Evolutionary conservation across 495 filamentous ascomycete species (phyloP).

Genomic region (Terfezia claveryi): DNA sequence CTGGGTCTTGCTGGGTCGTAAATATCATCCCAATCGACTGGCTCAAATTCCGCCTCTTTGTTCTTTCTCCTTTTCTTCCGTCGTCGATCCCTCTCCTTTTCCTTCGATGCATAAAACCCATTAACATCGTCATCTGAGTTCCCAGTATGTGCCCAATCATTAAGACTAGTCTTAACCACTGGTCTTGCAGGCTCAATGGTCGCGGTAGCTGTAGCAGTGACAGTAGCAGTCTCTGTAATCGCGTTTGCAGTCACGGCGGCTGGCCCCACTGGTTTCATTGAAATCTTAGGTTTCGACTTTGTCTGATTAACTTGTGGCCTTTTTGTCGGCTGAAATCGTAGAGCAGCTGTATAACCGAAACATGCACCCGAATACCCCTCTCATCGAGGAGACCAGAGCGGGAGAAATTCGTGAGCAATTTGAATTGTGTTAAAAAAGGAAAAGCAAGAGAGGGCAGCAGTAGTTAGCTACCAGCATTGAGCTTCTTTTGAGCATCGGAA

Average conservation of each 20-base stretch:
- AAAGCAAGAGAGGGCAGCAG: conserved; percentile 17
- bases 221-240: conserved; percentile 2
- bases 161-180: conserved; percentile 41
- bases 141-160: conserved; percentile 57
- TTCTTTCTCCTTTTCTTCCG: conserved; percentile 74
- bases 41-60: conserved; percentile 32
- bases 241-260: conserved; percentile 15
- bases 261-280: conserved; percentile 21
- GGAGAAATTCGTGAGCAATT: conserved; percentile 26
- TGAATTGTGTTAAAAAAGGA: conserved; percentile 17
- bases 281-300: conserved; percentile 43
- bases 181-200: conserved; percentile 6
- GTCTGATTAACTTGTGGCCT: conserved; percentile 45
- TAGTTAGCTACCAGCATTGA: conserved; percentile 47
- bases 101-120: conserved; percentile 30
- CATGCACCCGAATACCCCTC: background rate
- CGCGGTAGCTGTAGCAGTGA: conserved; percentile 8
- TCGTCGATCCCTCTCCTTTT: conserved; percentile 48
- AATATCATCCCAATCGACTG: conserved; percentile 79
- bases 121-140: conserved; percentile 55
- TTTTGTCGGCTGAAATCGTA: conserved; percentile 75
- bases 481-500: conserved; percentile 33
- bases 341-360: conserved; percentile 30
- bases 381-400: conserved; percentile 17
- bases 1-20: conserved; percentile 76